Conservation (phyloP, 2,329 filamentous ascomycete species). For the Cryphonectria japonica region DNA sequence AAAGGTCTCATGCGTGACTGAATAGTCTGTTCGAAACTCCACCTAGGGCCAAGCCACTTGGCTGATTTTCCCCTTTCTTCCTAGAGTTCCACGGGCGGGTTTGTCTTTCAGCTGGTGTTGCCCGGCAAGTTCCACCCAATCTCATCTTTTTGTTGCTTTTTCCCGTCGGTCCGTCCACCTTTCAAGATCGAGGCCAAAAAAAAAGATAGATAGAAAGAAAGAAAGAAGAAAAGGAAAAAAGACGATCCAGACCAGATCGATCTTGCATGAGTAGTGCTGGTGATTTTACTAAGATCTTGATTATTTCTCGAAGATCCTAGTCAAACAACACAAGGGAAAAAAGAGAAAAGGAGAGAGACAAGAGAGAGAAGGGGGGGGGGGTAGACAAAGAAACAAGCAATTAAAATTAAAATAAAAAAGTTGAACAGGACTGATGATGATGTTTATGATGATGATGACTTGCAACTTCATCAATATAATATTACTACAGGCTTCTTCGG, state of each 20-base stretch:
- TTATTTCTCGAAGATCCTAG: neutral
- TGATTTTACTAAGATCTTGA: neutral
- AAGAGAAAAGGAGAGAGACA: neutral
- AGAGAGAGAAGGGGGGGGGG: neutral
- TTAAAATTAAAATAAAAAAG: neutral
- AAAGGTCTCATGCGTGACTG: conserved; percentile 25
- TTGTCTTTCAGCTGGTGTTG: conserved; percentile 26
- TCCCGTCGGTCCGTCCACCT: conserved; percentile 4
- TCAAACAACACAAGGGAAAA: neutral
- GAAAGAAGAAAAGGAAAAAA: no score
- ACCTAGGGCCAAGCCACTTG: conserved; percentile 27
- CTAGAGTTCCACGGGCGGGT: conserved; percentile 22
- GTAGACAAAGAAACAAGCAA: neutral
- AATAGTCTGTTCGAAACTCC: conserved; percentile 26
- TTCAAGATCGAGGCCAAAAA: conserved; percentile 1
- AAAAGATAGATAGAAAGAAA: no score
- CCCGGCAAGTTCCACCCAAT: conserved; percentile 15
- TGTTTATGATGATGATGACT: neutral
- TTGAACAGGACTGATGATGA: neutral
- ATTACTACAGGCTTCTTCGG: neutral
- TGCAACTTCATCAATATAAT: neutral
- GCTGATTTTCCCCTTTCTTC: conserved; percentile 4
- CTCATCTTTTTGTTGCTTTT: conserved; percentile 25
- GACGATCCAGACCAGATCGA: conserved; percentile 14
- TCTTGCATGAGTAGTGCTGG: conserved; percentile 15